These are phyloP conservation scores for Dissoconium aciculare DNA, from an alignment of 2,329 filamentous ascomycete genomes.

Conservation along the genomic window DNA sequence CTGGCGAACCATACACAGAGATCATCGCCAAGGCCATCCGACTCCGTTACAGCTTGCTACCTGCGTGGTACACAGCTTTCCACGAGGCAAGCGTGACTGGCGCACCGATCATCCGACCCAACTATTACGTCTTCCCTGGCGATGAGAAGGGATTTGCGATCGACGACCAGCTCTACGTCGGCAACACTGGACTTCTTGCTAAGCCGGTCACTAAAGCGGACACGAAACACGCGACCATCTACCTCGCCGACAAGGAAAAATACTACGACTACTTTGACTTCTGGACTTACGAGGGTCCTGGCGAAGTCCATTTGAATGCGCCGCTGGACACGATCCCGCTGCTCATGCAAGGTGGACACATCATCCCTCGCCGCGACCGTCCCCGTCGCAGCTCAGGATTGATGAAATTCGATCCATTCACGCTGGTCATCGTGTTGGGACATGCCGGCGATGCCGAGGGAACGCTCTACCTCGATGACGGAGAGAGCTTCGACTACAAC, in stretches of 20 bases:
- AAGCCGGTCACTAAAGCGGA: constrained; percentile 78
- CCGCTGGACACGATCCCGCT: constrained; percentile 78
- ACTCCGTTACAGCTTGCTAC: constrained; percentile 75
- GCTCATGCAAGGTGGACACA: constrained; percentile 82
- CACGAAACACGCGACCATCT: constrained; percentile 58
- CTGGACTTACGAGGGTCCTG: constrained; percentile 55
- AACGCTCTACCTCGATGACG: constrained; percentile 81
- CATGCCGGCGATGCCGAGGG: constrained; percentile 60
- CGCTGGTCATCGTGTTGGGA: constrained; percentile 61
- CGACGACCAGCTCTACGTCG: constrained; percentile 88
- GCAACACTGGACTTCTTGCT: constrained; percentile 72
- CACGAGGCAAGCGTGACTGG: constrained; percentile 72
- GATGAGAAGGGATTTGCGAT: constrained; percentile 78
- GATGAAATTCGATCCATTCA: constrained; percentile 93
- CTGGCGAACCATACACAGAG: constrained; percentile 66
- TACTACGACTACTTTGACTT: constrained; percentile 97
- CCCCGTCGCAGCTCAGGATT: constrained; percentile 72
- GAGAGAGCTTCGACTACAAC: constrained; percentile 79
- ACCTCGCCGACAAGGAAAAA: constrained; percentile 72
- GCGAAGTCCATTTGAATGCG: constrained; percentile 57
- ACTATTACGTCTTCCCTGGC: constrained; percentile 80
- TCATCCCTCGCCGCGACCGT: constrained; percentile 77
- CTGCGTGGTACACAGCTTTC: constrained; percentile 95
- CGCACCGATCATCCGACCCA: constrained; percentile 74
- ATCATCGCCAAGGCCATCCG: constrained; percentile 82